Base-by-base conservation (phyloP, 257 asterid genomes). In the Prunella vulgaris region DNA sequence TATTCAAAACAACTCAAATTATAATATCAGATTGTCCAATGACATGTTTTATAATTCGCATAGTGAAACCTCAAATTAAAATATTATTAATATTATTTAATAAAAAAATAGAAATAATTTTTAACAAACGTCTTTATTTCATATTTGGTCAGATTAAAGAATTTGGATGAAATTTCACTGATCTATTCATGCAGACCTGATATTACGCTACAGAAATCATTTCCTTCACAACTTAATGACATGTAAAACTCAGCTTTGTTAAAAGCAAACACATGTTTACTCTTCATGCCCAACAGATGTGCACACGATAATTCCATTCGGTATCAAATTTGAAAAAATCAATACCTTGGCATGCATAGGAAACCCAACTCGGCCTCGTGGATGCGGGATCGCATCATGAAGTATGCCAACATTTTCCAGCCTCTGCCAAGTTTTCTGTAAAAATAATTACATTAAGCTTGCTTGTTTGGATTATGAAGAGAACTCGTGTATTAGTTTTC, bases 281-380 rank as follows among this genome's bases (percentile, higher is more conserved):
- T 18, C 46, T 72, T 42, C 42, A 17, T 49, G 61, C 52, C 52
- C 61, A 70, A 35, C 27, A n/a, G 35, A 61, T 51, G 33, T 17
- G 18, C 51, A 30, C 9, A 46, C 49, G 0, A 57, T 7, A 14
- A 21, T 60, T 49, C 53, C 18, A 33, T 24, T 59, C 25, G 35
- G 32, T 5, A 46, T 24, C 44, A 2, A n/a, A 46, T 57, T 7
- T 14, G 48, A 59, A 46, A 48, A 56, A 57, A 20, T 3, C 12
- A 57, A 46, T 83, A 92, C 98, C 98, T 92, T 92, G 74, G 81
- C 90, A 72, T 92, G 98, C 98, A 92, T 92, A 57, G 98, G 98
- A 69, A 77, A 68, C 67, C 96, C 94, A 42, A 73, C 74, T 78
- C 96, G 78, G 68, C 77, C 71, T 67, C 59, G 56, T 33, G 90